Conservation (phyloP, 1,284 basidiomycete species). For the Stereum hirsutum region DNA sequence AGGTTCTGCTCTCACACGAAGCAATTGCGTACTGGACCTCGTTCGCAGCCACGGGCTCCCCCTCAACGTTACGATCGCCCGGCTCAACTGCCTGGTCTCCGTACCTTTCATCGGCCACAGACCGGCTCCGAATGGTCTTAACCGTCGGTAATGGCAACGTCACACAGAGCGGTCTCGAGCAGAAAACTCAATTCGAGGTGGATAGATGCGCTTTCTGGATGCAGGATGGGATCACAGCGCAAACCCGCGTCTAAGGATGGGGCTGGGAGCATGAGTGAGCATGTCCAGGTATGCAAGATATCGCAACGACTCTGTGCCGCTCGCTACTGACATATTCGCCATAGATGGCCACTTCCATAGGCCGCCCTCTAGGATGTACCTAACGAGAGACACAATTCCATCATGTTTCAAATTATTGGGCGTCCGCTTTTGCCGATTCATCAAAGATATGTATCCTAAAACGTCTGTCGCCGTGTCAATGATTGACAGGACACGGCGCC, state of each 20-base stretch:
- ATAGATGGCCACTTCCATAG: too few relatives aligned
- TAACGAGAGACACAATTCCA: too few relatives aligned
- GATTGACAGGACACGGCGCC: too few relatives aligned
- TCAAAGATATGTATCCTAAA: too few relatives aligned
- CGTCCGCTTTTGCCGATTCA: too few relatives aligned
- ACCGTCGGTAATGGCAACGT: constrained; percentile 10
- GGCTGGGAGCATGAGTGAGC: not conserved
- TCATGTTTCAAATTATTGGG: too few relatives aligned
- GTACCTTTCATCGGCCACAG: constrained; percentile 9
- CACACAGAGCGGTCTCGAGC: constrained; percentile 13
- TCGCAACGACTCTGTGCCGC: too few relatives aligned
- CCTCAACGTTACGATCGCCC: too few relatives aligned
- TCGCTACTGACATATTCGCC: too few relatives aligned
- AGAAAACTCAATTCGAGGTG: constrained; percentile 10
- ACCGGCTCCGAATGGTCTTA: constrained; percentile 14
- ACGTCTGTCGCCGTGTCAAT: too few relatives aligned
- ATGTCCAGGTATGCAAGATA: too few relatives aligned
- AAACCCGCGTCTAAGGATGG: constrained; percentile 1
- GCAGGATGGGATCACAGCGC: constrained; percentile 1
- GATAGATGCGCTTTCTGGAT: constrained; percentile 15
- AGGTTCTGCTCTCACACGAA: constrained; percentile 27
- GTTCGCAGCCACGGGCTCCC: constrained; percentile 26
- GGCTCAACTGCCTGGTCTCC: constrained; percentile 24
- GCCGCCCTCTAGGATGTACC: too few relatives aligned
- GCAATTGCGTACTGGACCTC: constrained; percentile 38